These are phyloP conservation scores for Solanum habrochaites DNA, from an alignment of 257 asterid genomes.

Conservation along the genomic window DNA sequence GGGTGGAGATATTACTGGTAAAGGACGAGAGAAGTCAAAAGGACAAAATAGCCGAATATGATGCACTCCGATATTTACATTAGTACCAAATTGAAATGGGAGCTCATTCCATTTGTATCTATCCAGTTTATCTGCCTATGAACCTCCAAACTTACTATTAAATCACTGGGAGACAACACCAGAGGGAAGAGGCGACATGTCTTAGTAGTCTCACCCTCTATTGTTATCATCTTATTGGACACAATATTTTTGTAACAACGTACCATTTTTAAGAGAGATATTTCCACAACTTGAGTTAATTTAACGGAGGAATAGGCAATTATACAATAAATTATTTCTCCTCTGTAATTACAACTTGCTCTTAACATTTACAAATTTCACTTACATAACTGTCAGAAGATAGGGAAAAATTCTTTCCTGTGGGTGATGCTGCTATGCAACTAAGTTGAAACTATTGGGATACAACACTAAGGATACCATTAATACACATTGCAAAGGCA, in stretches of 20 bases:
- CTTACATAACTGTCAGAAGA: background rate
- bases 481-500: conserved; percentile 27
- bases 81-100: background rate
- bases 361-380: background rate
- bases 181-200: conserved; percentile 6
- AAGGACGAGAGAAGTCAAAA: too few relatives aligned
- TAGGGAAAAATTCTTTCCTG: conserved; percentile 12
- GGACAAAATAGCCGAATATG: background rate
- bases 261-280: background rate
- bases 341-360: conserved; percentile 7
- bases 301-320: conserved; percentile 1
- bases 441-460: conserved; percentile 15
- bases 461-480: conserved; percentile 30
- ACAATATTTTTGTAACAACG: conserved; percentile 8
- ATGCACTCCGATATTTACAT: background rate
- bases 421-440: conserved; percentile 4
- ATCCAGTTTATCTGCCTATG: conserved; percentile 30
- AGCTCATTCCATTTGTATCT: background rate
- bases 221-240: background rate
- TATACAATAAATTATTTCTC: conserved; percentile 19
- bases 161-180: background rate
- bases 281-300: conserved; percentile 14
- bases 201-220: conserved; percentile 6
- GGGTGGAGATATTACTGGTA: background rate
- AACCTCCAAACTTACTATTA: background rate